Evolutionary conservation across 2,329 filamentous ascomycete species (phyloP), one percentile per base, ranked within the genome.

Genomic region (Alternaria viburni): DNA sequence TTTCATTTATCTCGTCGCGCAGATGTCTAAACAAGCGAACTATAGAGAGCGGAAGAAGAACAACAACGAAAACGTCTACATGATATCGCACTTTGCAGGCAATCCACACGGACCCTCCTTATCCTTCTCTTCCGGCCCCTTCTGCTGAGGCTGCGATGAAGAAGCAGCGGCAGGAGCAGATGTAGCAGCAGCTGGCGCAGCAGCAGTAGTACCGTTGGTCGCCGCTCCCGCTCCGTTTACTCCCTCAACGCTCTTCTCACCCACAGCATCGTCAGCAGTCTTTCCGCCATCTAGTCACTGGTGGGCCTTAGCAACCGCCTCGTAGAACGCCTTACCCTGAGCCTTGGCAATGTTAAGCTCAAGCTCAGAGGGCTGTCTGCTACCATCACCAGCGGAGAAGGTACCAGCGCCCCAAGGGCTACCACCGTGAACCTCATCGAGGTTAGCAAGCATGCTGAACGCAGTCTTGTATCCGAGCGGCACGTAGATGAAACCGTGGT

Each of bases 401-500:
- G 95, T 97, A 78, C 96, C 96, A 32, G 95, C 94, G 75, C 95
- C 96, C 96, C 96, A 99, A 43, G 96, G 86, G 65, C 87, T 89
- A 66, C 96, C 96, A 76, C 96, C 96, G 79, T 92, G 92, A 67
- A 96, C 86, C 85, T 97, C 93, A 28, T 78, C 78, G 36, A 97
- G 81, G 82, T 94, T 90, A 69, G 89, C 8, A 9, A 50, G 36
- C 73, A 23, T 68, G 73, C 71, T 79, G 78, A 97, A 97, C 54
- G 89, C 83, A 74, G 90, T 92, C 83, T 92, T 90, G 86, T 97
- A 98, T 59, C 96, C 96, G 58, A 98, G 86, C 52, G 96, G 96
- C n/a, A 98, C 93, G 81, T 91, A 98, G 86, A 96, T 91, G 84
- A 98, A 91, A 76, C 96, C 96, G 85, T 98, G 96, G 84, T 98